These are phyloP conservation scores for Nigrospora osmanthi DNA, from an alignment of 2,329 filamentous ascomycete species.

Conservation along the genomic window DNA sequence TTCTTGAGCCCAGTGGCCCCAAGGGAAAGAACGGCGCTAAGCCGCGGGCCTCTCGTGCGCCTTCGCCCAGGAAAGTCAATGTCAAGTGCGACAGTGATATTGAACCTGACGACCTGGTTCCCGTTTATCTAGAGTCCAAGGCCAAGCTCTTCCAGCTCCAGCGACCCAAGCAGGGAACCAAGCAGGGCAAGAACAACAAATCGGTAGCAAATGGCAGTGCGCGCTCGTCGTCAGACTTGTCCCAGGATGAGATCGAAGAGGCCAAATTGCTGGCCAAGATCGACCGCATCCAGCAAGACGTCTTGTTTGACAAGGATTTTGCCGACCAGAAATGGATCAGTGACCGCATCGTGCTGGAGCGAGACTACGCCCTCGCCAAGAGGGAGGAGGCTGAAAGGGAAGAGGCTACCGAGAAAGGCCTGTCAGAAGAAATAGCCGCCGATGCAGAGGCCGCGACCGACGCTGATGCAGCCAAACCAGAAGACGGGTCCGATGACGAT, in stretches of 20 bases:
- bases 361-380: conserved; percentile 46
- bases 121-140: conserved; percentile 71
- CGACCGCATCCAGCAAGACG: conserved; percentile 67
- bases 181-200: conserved; percentile 29
- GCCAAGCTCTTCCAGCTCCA: conserved; percentile 56
- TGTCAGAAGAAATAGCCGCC: conserved; percentile 15
- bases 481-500: conserved; percentile 30
- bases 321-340: conserved; percentile 61
- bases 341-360: conserved; percentile 51
- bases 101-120: conserved; percentile 67
- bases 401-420: conserved; percentile 23
- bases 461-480: conserved; percentile 11
- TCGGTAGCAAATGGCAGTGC: conserved; percentile 5
- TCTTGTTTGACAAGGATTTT: conserved; percentile 61
- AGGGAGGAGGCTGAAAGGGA: conserved; percentile 28
- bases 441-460: conserved; percentile 17
- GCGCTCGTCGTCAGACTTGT: background rate
- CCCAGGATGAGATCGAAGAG: conserved; percentile 35
- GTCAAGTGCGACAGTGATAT: conserved; percentile 60
- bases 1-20: conserved; percentile 24
- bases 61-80: conserved; percentile 31
- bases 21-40: conserved; percentile 26
- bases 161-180: conserved; percentile 39
- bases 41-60: conserved; percentile 15
- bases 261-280: conserved; percentile 67